Evolutionary conservation across 768 basidiomycete species (phyloP), one percentile per base, ranked within the genome.

Genomic region (Kwoniella europaea): DNA sequence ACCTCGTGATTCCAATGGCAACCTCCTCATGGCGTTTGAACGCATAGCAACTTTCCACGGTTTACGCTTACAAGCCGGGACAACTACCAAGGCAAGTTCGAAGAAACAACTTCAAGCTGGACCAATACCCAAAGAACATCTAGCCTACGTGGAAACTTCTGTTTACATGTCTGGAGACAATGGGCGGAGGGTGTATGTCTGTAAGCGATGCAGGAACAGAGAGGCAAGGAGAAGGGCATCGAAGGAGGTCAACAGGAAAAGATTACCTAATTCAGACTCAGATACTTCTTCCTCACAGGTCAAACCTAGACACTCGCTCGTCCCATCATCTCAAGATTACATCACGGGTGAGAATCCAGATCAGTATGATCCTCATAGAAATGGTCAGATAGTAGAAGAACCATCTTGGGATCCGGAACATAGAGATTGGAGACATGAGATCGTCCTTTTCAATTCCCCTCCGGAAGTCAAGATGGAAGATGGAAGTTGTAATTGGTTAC

Each of bases 361-460:
- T 46, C 76, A 78, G 50, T 78, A 79, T 52, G 76, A 82, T 61
- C 74, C 80, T 4, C 76, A 71, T 41, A 62, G 71, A 50, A 50
- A 10, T 12, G 69, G 65, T 46, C 79, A 79, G 53, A 58, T 72
- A 4, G 78, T 81, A 1, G 79, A 79, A 57, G 77, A 79, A 54
- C 80, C 80, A 10, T 60, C 70, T 42, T 82, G 77, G 73, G 73
- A 82, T 66, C 79, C 80, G 0, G 65, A 71, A 15, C 29, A 44
- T 27, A 52, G 79, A 58, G 85, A 83, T 71, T 85, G 85, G 70
- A 74, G 80, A 18, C 80, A 84, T 77, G 79, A 85, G 71, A 94
- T 99, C 77, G 90, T 99, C 59, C 91, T 98, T 71, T 99, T 98
- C 85, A 98, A 98, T 79, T 96, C 94, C 74, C 87, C 92, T 0